Evolutionary conservation across 352 stramenopile genomes (phyloP).

Genomic region (Detonula confervacea): DNA sequence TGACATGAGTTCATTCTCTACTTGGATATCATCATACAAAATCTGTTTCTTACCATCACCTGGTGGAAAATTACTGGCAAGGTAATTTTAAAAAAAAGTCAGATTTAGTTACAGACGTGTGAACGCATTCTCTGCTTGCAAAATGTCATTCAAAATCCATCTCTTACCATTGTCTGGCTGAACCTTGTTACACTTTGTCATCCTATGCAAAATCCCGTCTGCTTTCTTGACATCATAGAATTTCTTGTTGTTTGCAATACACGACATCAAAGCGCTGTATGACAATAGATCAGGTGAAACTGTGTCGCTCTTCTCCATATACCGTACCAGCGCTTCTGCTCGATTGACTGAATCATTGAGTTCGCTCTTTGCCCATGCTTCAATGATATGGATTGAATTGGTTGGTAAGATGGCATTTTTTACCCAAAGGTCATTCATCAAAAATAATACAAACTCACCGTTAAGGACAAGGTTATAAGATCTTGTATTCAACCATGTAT

Average conservation of each 20-base stretch:
- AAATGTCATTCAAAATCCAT: not conserved
- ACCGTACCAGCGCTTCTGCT: constrained; percentile 25
- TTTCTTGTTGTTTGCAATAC: constrained; percentile 41
- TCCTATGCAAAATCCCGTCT: constrained; percentile 20
- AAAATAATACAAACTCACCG: constrained; percentile 32
- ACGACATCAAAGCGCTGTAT: constrained; percentile 43
- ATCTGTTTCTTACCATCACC: too few species aligned
- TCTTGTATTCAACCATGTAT: constrained; percentile 37
- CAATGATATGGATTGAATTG: constrained; percentile 2
- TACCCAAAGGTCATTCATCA: too few species aligned
- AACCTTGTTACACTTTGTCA: constrained; percentile 17
- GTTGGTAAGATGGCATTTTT: too few species aligned
- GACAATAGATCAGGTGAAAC: constrained; percentile 42
- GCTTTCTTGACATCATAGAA: constrained; percentile 15
- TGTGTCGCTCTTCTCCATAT: constrained; percentile 29
- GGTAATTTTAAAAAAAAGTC: not conserved
- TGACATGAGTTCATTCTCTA: too few species aligned
- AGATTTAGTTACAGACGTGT: not conserved
- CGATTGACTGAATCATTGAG: constrained; percentile 28
- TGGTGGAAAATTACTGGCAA: constrained; percentile 50
- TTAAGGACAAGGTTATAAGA: constrained; percentile 54
- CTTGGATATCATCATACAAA: too few species aligned
- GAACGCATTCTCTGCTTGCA: not conserved
- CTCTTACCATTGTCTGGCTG: constrained; percentile 37
- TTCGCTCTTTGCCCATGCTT: constrained; percentile 50